Conservation (phyloP, 2,329 filamentous ascomycete genomes). For the Paramyrothecium sp. region DNA sequence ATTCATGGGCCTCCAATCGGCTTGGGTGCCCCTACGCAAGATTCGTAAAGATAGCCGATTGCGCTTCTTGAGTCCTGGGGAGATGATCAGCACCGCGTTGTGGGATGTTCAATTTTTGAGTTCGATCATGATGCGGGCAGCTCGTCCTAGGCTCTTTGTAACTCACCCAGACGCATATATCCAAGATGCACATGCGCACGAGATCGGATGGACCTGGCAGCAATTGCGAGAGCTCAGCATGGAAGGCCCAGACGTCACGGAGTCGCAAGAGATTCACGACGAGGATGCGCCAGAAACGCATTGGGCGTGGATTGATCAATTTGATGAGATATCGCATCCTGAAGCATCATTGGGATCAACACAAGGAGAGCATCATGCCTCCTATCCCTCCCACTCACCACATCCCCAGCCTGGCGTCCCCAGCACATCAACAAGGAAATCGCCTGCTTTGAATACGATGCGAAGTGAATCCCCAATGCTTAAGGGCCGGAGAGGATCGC, state of each 20-base stretch:
- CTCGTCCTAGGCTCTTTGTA: constrained; percentile 68
- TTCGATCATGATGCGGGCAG: constrained; percentile 71
- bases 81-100: constrained; percentile 69
- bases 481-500: constrained; percentile 38
- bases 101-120: constrained; percentile 72
- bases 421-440: constrained; percentile 21
- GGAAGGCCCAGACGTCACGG: constrained; percentile 45
- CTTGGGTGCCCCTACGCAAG: constrained; percentile 76
- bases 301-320: constrained; percentile 65
- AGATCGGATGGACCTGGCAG: constrained; percentile 69
- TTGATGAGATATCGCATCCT: constrained; percentile 52
- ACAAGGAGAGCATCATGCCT: no score
- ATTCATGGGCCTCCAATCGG: constrained; percentile 62
- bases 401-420: constrained; percentile 34
- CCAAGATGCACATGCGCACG: constrained; percentile 56
- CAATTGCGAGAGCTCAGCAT: constrained; percentile 62
- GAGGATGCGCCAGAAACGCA: constrained; percentile 62
- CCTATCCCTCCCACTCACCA: constrained; percentile 28
- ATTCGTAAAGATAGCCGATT: constrained; percentile 71
- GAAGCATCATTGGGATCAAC: no score
- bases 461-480: constrained; percentile 39
- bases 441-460: constrained; percentile 26
- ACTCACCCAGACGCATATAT: constrained; percentile 75
- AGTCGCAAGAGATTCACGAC: constrained; percentile 52
- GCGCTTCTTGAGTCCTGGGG: constrained; percentile 66